Conservation (phyloP, 192 early-diverging fungal genomes). For the Helicostylum pulchrum region DNA sequence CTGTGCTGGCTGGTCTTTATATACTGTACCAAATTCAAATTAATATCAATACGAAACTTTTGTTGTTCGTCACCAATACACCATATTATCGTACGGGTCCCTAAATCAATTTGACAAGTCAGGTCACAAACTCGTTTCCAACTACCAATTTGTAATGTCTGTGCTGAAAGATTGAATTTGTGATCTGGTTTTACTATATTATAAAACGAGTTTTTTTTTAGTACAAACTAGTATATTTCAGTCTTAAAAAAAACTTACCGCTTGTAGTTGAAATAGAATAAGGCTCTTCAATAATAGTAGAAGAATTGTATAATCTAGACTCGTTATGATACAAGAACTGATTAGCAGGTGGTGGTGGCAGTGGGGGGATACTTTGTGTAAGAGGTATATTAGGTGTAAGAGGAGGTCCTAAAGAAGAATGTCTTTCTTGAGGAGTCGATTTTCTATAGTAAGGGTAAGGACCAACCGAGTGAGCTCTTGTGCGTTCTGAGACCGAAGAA, state of each 20-base stretch:
- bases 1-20: conserved; percentile 40
- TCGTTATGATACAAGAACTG: not conserved
- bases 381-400: no score
- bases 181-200: not conserved
- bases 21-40: conserved; percentile 41
- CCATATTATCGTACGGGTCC: conserved; percentile 49
- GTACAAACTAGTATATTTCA: not conserved
- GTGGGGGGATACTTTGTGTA: not conserved
- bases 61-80: conserved; percentile 54
- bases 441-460: conserved; percentile 8
- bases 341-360: not conserved
- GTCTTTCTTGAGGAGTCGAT: conserved; percentile 7
- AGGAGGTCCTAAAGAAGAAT: conserved; percentile 7
- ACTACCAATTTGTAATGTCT: conserved; percentile 58
- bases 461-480: conserved; percentile 25
- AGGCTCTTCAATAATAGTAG: conserved; percentile 9
- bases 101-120: conserved; percentile 48
- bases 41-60: conserved; percentile 55
- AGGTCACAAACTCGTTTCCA: conserved; percentile 63
- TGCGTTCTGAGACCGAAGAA: conserved; percentile 10
- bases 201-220: not conserved
- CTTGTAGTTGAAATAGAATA: not conserved
- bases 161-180: conserved; percentile 39
- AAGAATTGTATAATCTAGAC: not conserved
- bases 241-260: not conserved